Percentiles rank a stretch among this genome's conserved stretches.
These are phyloP conservation scores for Calonectria pauciramosa DNA, from an alignment of 2,329 filamentous ascomycete species.

Conservation along the genomic window DNA sequence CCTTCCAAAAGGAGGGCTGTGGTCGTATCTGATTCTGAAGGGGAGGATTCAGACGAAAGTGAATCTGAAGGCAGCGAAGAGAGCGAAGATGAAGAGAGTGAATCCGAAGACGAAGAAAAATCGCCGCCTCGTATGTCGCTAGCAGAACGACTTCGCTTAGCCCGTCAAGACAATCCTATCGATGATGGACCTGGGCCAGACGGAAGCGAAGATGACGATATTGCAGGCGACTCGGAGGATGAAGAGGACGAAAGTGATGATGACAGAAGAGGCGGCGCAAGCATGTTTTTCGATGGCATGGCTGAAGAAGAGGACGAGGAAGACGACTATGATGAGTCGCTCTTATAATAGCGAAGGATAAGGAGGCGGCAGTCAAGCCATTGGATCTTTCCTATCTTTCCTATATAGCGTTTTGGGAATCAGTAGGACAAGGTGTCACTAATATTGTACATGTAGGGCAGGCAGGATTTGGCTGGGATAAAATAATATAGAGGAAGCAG, in stretches of 20 bases:
- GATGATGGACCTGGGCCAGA: conserved; percentile 19
- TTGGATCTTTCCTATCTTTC: not conserved
- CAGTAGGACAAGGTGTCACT: not conserved
- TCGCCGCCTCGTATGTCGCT: conserved; percentile 3
- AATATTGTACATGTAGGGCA: not conserved
- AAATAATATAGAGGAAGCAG: not conserved
- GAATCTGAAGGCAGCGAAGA: conserved; percentile 16
- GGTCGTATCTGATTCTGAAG: not conserved
- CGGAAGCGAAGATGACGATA: conserved; percentile 25
- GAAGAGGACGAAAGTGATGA: conserved; percentile 35
- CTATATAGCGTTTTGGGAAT: too few relatives aligned
- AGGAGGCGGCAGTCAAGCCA: not conserved
- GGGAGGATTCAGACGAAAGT: not conserved
- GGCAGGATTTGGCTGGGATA: not conserved
- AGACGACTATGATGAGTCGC: conserved; percentile 25
- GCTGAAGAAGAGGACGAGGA: conserved; percentile 51
- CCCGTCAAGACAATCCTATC: conserved; percentile 16
- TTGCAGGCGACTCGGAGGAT: conserved; percentile 25
- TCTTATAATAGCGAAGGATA: not conserved
- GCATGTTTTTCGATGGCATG: conserved; percentile 48
- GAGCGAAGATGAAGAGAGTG: conserved; percentile 11
- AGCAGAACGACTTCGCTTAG: conserved; percentile 19
- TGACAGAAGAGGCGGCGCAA: conserved; percentile 37
- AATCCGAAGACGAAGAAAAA: conserved; percentile 24
- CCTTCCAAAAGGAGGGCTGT: not conserved